These are phyloP conservation scores for Rugosomyces carneus DNA, from an alignment of 1,284 basidiomycete species.

Conservation along the genomic window DNA sequence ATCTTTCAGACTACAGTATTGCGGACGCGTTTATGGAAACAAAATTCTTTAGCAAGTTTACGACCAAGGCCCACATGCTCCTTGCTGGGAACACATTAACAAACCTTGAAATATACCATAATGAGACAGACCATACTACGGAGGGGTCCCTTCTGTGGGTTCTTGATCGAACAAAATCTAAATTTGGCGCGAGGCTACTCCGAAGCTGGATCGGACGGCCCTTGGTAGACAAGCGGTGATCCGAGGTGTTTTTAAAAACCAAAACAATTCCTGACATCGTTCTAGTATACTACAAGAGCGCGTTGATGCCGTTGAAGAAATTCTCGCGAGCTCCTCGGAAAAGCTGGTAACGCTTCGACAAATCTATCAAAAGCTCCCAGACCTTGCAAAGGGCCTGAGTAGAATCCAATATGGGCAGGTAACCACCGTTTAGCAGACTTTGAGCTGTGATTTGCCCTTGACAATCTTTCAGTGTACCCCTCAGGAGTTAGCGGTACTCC, in stretches of 20 bases:
- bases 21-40: constrained; percentile 72
- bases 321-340: constrained; percentile 52
- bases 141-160: constrained; percentile 83
- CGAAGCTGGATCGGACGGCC: constrained; percentile 87
- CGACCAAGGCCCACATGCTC: constrained; percentile 80
- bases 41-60: constrained; percentile 75
- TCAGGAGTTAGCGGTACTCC: constrained; percentile 73
- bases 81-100: constrained; percentile 83
- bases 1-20: constrained; percentile 75
- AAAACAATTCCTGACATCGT: neutral
- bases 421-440: constrained; percentile 8
- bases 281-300: constrained; percentile 68
- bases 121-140: constrained; percentile 74
- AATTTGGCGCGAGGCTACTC: constrained; percentile 82
- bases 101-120: constrained; percentile 90
- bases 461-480: constrained; percentile 65
- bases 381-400: constrained; percentile 85
- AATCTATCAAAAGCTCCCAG: constrained; percentile 72
- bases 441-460: neutral
- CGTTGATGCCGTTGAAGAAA: constrained; percentile 81
- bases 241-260: neutral
- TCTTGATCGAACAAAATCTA: constrained; percentile 82
- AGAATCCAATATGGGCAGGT: constrained; percentile 89
- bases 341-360: constrained; percentile 62
- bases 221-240: constrained; percentile 68